A percentile compares a stretch with the other conserved stretches of the same genome.
Conservation (phyloP, 495 filamentous ascomycete genomes). For the Penicillium bialowiezense region DNA sequence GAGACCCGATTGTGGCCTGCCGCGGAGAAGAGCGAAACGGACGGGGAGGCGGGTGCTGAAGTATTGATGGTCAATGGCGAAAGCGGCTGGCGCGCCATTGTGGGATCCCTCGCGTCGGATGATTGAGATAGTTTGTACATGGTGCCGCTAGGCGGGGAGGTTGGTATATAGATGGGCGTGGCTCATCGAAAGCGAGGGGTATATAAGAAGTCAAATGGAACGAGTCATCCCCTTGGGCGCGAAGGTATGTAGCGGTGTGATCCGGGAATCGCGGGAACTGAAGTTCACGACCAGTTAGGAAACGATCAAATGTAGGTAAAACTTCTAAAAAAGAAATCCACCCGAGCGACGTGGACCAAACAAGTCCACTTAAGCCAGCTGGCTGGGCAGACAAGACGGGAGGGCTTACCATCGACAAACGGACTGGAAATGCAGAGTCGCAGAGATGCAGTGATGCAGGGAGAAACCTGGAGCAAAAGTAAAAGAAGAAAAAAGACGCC, state of each 20-base stretch:
- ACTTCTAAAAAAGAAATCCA: constrained; percentile 8
- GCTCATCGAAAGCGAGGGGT: constrained; percentile 11
- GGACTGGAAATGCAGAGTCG: constrained; percentile 14
- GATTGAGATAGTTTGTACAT: constrained; percentile 23
- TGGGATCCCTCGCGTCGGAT: constrained; percentile 20
- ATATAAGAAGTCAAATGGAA: constrained; percentile 10
- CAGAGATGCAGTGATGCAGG: constrained; percentile 20
- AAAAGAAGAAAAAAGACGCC: not conserved
- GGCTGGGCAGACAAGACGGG: constrained; percentile 24
- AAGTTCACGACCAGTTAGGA: constrained; percentile 6
- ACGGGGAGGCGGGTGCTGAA: constrained; percentile 45
- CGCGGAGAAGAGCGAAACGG: constrained; percentile 41
- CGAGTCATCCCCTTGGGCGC: constrained; percentile 12
- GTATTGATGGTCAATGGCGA: constrained; percentile 36
- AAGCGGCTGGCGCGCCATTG: constrained; percentile 16
- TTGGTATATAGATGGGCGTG: constrained; percentile 5
- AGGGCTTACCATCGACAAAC: constrained; percentile 23
- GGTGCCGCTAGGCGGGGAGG: constrained; percentile 14
- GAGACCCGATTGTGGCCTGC: constrained; percentile 42
- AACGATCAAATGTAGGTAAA: not conserved
- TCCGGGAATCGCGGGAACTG: constrained; percentile 11
- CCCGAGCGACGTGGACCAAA: constrained; percentile 18
- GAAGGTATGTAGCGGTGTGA: constrained; percentile 23
- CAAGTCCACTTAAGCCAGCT: constrained; percentile 14
- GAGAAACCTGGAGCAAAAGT: not conserved